Conservation (phyloP, 2,329 filamentous ascomycete genomes). For the Diaporthe humulicola region DNA sequence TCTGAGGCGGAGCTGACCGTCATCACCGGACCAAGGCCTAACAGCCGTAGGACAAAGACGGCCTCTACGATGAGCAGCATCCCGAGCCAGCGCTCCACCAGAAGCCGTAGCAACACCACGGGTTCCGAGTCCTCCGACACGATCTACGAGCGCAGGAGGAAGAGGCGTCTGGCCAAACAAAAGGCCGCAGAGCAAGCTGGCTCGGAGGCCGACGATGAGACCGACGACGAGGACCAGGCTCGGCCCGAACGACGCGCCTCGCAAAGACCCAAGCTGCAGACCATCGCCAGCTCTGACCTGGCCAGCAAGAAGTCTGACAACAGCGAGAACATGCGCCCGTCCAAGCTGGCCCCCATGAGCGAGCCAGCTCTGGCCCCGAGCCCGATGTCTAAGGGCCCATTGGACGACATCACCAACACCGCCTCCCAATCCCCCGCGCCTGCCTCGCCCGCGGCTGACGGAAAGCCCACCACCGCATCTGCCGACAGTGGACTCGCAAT, state of each 20-base stretch:
- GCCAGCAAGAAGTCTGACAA: conserved; percentile 48
- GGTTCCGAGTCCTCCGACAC: conserved; percentile 46
- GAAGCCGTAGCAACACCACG: conserved; percentile 44
- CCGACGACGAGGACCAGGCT: conserved; percentile 42
- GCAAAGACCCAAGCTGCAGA: conserved; percentile 60
- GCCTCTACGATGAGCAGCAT: conserved; percentile 44
- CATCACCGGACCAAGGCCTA: conserved; percentile 41
- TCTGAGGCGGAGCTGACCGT: conserved; percentile 44
- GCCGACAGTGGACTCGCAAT: conserved; percentile 48
- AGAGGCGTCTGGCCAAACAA: conserved; percentile 34
- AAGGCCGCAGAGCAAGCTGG: conserved; percentile 37
- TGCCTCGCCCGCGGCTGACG: conserved; percentile 12
- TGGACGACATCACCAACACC: conserved; percentile 38
- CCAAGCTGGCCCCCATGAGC: conserved; percentile 24
- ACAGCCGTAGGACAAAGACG: conserved; percentile 42
- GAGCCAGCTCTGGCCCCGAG: conserved; percentile 17
- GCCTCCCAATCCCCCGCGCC: conserved; percentile 26
- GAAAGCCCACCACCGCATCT: conserved; percentile 41
- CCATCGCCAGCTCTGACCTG: conserved; percentile 59
- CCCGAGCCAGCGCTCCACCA: conserved; percentile 46
- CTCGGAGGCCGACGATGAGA: conserved; percentile 47
- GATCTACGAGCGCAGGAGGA: conserved; percentile 38
- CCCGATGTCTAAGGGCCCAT: conserved; percentile 23
- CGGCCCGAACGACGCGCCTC: conserved; percentile 51
- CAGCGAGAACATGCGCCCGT: conserved; percentile 40